These are phyloP conservation scores for Prunus davidiana DNA, from an alignment of 306 rosid species.

Conservation along the genomic window DNA sequence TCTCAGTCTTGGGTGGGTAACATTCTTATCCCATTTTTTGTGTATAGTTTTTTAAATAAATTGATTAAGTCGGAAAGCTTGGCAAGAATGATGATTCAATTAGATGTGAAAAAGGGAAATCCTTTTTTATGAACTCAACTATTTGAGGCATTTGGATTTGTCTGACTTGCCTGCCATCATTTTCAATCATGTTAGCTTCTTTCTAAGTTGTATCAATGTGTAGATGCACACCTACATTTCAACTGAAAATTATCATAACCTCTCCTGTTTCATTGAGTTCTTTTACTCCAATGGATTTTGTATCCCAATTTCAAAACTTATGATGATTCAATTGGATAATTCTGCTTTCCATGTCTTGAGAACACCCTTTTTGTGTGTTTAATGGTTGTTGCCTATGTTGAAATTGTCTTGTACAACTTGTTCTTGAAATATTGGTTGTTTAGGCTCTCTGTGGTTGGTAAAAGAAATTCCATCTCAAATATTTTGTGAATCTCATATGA, in stretches of 20 bases:
- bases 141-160: constrained; percentile 56
- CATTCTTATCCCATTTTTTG: constrained; percentile 3
- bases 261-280: not conserved
- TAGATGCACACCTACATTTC: not conserved
- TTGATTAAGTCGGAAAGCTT: not conserved
- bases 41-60: not conserved
- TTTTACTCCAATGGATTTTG: not conserved
- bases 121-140: constrained; percentile 47
- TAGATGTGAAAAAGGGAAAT: constrained; percentile 57
- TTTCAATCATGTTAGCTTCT: not conserved
- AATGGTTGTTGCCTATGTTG: no score
- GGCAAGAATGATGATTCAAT: constrained; percentile 67
- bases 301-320: no score
- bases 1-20: constrained; percentile 47
- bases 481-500: no score
- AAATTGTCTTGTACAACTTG: no score
- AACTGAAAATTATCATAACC: not conserved
- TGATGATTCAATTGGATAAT: no score
- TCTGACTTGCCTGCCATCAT: constrained; percentile 38
- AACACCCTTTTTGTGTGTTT: no score
- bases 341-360: no score
- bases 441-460: not conserved
- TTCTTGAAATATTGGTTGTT: not conserved
- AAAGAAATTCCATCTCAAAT: no score
- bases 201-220: no score